Evolutionary conservation across 768 basidiomycete species (phyloP).

Genomic region (Phylloporus arenicola): DNA sequence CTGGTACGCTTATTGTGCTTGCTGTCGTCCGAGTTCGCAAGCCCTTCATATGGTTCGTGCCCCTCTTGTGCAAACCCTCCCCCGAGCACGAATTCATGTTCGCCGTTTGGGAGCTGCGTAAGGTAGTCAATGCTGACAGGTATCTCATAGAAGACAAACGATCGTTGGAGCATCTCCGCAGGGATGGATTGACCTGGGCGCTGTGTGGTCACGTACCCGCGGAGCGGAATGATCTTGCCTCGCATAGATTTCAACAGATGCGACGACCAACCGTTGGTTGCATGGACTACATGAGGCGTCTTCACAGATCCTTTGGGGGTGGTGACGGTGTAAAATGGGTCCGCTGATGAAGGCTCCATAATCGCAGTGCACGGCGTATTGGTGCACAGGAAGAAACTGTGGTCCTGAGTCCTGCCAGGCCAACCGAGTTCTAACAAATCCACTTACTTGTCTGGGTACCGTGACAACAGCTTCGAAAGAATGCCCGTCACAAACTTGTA

Average conservation of each 20-base stretch:
- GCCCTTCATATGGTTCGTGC: constrained; percentile 27
- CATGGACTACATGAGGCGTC: constrained; percentile 68
- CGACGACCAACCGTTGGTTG: constrained; percentile 79
- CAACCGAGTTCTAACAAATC: not conserved
- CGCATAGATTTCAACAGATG: constrained; percentile 63
- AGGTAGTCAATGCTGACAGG: constrained; percentile 55
- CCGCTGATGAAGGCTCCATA: constrained; percentile 22
- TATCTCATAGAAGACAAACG: constrained; percentile 53
- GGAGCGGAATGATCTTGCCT: constrained; percentile 55
- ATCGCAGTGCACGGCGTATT: constrained; percentile 59
- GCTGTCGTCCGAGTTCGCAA: constrained; percentile 39
- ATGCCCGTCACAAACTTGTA: constrained; percentile 66
- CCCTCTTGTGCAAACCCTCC: constrained; percentile 44
- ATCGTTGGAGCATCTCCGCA: constrained; percentile 39
- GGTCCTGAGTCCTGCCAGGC: not conserved
- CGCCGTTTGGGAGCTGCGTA: constrained; percentile 49
- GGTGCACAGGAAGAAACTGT: constrained; percentile 55
- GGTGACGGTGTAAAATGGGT: constrained; percentile 43
- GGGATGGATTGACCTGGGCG: constrained; percentile 38
- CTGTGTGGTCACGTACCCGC: constrained; percentile 63
- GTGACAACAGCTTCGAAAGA: constrained; percentile 44
- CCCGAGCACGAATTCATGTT: constrained; percentile 57
- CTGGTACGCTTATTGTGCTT: constrained; percentile 25
- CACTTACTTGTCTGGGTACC: constrained; percentile 43
- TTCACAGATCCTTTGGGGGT: constrained; percentile 58